A percentile compares a stretch with the other conserved stretches of the same genome.
Conservation (phyloP, 441 rosid genomes). For the Populus hybrid region DNA sequence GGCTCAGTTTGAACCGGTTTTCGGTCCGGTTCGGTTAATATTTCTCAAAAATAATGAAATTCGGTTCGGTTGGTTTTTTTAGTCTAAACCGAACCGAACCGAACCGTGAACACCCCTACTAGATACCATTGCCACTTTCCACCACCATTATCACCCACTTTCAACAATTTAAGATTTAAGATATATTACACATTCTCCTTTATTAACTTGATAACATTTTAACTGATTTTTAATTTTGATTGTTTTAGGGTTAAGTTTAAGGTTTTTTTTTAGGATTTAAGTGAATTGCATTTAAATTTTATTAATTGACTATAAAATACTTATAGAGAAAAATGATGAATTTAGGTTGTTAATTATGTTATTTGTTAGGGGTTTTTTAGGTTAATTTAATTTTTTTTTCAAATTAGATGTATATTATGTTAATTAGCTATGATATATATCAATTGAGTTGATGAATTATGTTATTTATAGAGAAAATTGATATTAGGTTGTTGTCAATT, state of each 20-base stretch:
- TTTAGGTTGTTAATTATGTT: background rate
- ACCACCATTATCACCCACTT: background rate
- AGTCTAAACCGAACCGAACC: no score
- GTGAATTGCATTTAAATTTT: no score
- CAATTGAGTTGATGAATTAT: background rate
- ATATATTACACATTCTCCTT: no score
- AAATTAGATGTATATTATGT: background rate
- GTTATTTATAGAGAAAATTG: background rate
- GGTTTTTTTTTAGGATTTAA: background rate
- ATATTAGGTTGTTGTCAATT: background rate
- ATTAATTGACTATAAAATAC: no score
- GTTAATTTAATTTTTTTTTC: no score
- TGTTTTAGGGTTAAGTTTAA: background rate
- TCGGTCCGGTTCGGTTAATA: no score
- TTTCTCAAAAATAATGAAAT: no score
- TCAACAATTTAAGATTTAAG: background rate
- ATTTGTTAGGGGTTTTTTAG: background rate
- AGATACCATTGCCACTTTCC: background rate
- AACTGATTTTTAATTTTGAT: background rate
- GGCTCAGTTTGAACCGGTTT: no score
- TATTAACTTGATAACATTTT: no score
- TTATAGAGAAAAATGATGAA: background rate
- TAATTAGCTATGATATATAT: background rate
- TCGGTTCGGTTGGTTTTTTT: no score
- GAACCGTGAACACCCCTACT: no score